These are phyloP conservation scores for Cicer cuneatum DNA, from an alignment of 306 rosid genomes.

Conservation along the genomic window DNA sequence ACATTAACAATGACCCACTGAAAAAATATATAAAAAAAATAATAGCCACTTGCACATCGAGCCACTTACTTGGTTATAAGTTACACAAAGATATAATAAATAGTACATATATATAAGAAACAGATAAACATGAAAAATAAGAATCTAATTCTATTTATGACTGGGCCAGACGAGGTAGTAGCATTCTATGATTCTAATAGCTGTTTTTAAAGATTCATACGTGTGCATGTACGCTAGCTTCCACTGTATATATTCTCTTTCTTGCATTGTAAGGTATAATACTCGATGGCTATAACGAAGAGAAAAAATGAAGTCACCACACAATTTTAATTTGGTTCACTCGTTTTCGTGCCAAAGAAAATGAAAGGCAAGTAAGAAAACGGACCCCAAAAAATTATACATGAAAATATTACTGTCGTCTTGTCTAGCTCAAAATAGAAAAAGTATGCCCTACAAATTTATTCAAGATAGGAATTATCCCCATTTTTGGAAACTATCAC, in stretches of 20 bases:
- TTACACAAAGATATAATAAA: too few species aligned
- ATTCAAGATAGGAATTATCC: slow-evolving; percentile 40
- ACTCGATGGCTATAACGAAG: not conserved
- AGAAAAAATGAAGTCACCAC: not conserved
- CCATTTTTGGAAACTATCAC: slow-evolving; percentile 48
- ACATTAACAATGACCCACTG: too few species aligned
- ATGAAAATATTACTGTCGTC: slow-evolving; percentile 39
- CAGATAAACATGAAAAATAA: slow-evolving; percentile 19
- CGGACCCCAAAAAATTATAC: slow-evolving; percentile 44
- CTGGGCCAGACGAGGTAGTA: slow-evolving; percentile 23
- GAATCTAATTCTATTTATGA: slow-evolving; percentile 42
- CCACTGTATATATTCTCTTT: not conserved
- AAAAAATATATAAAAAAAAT: too few species aligned
- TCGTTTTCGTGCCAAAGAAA: slow-evolving; percentile 37
- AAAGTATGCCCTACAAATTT: slow-evolving; percentile 42
- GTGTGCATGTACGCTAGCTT: not conserved
- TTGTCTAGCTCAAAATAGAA: slow-evolving; percentile 41
- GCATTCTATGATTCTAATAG: slow-evolving; percentile 21
- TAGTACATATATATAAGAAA: not conserved
- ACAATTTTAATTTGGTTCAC: slow-evolving; percentile 3
- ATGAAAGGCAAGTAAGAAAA: slow-evolving; percentile 38
- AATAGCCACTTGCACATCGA: too few species aligned
- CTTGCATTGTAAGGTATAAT: slow-evolving; percentile 24
- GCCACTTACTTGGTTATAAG: too few species aligned
- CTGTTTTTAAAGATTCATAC: not conserved